phyloP scores from a whole-genome alignment of 805 yeast genomes.

The Zygoascus bituminiphila region DNA sequence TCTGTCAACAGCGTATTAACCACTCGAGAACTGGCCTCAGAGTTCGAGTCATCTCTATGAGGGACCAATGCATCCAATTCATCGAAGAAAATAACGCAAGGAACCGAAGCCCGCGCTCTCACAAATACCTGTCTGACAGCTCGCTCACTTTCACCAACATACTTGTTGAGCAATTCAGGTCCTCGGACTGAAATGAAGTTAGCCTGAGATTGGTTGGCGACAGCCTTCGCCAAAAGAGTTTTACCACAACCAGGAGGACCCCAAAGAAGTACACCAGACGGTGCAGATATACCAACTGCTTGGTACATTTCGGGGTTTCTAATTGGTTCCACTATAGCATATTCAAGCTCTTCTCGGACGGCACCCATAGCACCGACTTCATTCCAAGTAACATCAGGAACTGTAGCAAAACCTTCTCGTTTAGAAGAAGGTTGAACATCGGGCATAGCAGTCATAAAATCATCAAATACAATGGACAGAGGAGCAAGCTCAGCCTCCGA shows the following conservation, averaged over 20 bases:
- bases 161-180: conserved; percentile 90
- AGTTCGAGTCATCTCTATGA: conserved; percentile 76
- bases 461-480: conserved; percentile 66
- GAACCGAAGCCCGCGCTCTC: conserved; percentile 90
- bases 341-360: conserved; percentile 82
- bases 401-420: conserved; percentile 97
- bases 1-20: conserved; percentile 93
- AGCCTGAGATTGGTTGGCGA: conserved; percentile 94
- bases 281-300: conserved; percentile 90
- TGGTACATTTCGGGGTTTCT: conserved; percentile 83
- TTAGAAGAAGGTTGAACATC: conserved; percentile 95
- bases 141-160: conserved; percentile 91
- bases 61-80: conserved; percentile 96
- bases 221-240: conserved; percentile 84
- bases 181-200: conserved; percentile 94
- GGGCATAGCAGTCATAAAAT: conserved; percentile 79
- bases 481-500: conserved; percentile 68
- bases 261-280: conserved; percentile 96
- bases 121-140: conserved; percentile 90
- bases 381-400: conserved; percentile 95
- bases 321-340: conserved; percentile 97
- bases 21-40: conserved; percentile 87
- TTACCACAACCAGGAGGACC: conserved; percentile 99
- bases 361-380: conserved; percentile 83
- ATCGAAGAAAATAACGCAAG: conserved; percentile 90